A percentile compares a stretch with the other conserved stretches of the same genome.
These are phyloP conservation scores for Paxillus rubicundulus DNA, from an alignment of 768 basidiomycete genomes.

Conservation along the genomic window DNA sequence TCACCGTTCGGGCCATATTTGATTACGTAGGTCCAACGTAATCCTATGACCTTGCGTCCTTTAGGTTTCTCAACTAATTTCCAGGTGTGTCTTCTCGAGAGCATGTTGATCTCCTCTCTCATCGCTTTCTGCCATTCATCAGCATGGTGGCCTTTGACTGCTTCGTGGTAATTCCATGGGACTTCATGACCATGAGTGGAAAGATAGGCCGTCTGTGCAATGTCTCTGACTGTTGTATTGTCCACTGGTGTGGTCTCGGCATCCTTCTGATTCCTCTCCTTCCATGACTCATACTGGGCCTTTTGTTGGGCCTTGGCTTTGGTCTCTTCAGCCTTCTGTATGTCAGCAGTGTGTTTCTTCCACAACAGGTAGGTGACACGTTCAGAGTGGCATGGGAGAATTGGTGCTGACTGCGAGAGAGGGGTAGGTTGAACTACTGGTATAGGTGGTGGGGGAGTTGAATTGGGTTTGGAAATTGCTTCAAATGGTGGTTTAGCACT, in stretches of 20 bases:
- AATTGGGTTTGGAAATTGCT: no score
- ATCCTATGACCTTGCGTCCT: not conserved
- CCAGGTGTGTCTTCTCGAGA: no score
- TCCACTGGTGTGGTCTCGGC: not conserved
- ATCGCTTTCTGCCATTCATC: no score
- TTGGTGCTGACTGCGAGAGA: no score
- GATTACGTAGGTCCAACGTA: not conserved
- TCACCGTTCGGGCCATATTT: slow-evolving; percentile 3
- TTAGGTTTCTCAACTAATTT: slow-evolving; percentile 3
- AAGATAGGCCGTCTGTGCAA: not conserved
- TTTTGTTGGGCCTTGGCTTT: not conserved
- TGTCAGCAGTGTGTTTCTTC: slow-evolving; percentile 5
- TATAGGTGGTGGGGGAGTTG: no score
- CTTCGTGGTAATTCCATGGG: not conserved
- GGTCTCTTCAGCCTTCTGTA: slow-evolving; percentile 1
- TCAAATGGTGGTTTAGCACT: no score
- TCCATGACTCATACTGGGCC: not conserved
- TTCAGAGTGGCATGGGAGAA: not conserved
- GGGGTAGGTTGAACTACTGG: not conserved
- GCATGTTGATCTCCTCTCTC: no score
- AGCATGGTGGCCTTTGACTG: no score
- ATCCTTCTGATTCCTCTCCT: not conserved
- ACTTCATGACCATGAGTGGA: not conserved
- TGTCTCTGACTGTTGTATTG: not conserved
- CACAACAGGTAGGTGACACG: slow-evolving; percentile 2